phyloP scores from a whole-genome alignment of 305 asterid species.

The Solanum aculeatissimum region DNA sequence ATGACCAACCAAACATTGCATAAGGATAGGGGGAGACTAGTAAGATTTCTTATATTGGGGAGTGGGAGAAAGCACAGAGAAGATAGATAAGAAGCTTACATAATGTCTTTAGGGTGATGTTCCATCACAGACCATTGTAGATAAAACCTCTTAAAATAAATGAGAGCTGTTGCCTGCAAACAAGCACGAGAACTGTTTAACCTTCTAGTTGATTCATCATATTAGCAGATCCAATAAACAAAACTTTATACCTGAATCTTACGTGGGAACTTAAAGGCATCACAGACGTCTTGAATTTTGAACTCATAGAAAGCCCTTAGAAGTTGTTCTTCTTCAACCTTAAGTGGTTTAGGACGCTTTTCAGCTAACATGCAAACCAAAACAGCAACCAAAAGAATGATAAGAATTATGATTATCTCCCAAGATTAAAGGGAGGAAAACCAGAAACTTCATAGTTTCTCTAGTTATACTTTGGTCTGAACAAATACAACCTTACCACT shows the following conservation, averaged over 20 bases:
- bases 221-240: conserved; percentile 2
- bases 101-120: conserved; percentile 94
- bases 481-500: conserved; percentile 25
- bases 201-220: neutral
- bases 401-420: neutral
- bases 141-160: conserved; percentile 86
- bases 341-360: conserved; percentile 71
- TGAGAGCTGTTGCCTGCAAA: conserved; percentile 88
- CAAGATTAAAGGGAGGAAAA: neutral
- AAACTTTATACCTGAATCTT: conserved; percentile 61
- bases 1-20: neutral
- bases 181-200: conserved; percentile 6
- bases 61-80: neutral
- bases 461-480: neutral
- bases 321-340: conserved; percentile 78
- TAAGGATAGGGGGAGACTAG: neutral
- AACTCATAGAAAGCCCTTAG: conserved; percentile 78
- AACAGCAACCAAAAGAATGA: neutral
- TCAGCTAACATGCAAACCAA: conserved; percentile 42
- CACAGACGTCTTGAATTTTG: conserved; percentile 89
- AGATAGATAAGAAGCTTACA: conserved; percentile 36
- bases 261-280: conserved; percentile 90
- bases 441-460: neutral
- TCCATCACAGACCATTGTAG: conserved; percentile 97
- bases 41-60: neutral